Base-by-base conservation (phyloP, 129 eudicot genomes). In the Smallanthus sonchifolius region DNA sequence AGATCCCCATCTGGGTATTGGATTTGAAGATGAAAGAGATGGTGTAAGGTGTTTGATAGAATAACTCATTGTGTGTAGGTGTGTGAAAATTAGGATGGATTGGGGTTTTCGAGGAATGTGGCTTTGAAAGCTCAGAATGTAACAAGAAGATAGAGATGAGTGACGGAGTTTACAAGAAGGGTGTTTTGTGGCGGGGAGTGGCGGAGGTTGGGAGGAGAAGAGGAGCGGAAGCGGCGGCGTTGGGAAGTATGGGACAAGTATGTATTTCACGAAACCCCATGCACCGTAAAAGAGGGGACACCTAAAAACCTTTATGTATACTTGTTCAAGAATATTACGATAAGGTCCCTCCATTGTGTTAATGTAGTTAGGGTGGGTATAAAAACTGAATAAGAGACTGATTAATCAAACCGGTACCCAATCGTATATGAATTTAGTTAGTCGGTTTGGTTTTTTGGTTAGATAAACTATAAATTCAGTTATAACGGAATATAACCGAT, bases 41-140 rank as follows among this genome's bases (percentile, higher is more conserved):
- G 67, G 36, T 39, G 67, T 7, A 1, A 74, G 42, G 44, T 65
- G 64, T 69, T 75, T 75, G 5, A 76, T 39, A 39, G 74, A 64
- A 15, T 34, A 75, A 76, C 42, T 65, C 84, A 81, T 81, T 37
- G 73, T 60, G 79, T 72, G 55, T 72, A 11, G 52, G 52, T 8
- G 5, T 51, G 16, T 59, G 61, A 30, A 14, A 60, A 2, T 24
- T 24, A 36, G 4, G 30, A 32, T 77, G 61, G 37, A 40, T 47
- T 48, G 66, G 57, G 70, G 67, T 15, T 37, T 61, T 78, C 4
- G 19, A 62, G 68, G 45, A 65, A 65, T 15, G 44, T 17, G 51
- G 76, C 61, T 69, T 80, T 68, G 84, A 20, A 74, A 74, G 43
- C 36, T 80, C 72, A 61, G 80, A 72, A 35, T 20, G 51, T 10